Evolutionary conservation across 1,284 basidiomycete species (phyloP).

Genomic region (Vanrija sp.): DNA sequence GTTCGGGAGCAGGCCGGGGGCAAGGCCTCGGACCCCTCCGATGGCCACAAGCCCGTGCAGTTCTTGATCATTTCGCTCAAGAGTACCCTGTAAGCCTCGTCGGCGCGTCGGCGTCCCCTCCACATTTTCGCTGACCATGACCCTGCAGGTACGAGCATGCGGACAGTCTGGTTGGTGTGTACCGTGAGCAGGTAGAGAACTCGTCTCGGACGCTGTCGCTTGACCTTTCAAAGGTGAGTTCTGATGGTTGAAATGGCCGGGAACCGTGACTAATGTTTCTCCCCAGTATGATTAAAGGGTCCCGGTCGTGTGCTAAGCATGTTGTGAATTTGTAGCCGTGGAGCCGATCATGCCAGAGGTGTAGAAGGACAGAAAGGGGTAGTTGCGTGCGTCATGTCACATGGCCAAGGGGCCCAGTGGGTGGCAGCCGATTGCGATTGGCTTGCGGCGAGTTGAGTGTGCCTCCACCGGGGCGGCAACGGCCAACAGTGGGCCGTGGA

Average conservation of each 20-base stretch:
- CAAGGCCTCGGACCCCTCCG: slow-evolving; percentile 41
- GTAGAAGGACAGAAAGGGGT: too few species aligned
- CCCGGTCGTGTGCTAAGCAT: too few species aligned
- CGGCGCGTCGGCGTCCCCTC: neutral
- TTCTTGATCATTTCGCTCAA: slow-evolving; percentile 96
- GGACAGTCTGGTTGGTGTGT: slow-evolving; percentile 87
- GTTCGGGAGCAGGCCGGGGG: slow-evolving; percentile 70
- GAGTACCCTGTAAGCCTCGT: slow-evolving; percentile 36
- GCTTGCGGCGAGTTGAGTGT: too few species aligned
- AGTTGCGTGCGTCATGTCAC: too few species aligned
- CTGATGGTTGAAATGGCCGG: neutral
- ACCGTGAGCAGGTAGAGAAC: slow-evolving; percentile 88
- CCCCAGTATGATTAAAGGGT: slow-evolving; percentile 1
- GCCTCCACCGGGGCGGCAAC: too few species aligned
- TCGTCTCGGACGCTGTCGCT: slow-evolving; percentile 83
- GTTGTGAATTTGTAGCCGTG: too few species aligned
- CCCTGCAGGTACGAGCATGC: slow-evolving; percentile 74
- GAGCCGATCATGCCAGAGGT: too few species aligned
- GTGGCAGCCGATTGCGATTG: too few species aligned
- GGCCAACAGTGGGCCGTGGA: too few species aligned
- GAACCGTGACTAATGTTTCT: neutral
- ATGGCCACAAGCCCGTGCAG: slow-evolving; percentile 60
- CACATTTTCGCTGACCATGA: neutral
- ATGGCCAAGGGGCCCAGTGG: too few species aligned
- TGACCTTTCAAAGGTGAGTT: slow-evolving; percentile 63